Conservation (phyloP, 352 stramenopile species). For the Globisporangium cylindrosporum region DNA sequence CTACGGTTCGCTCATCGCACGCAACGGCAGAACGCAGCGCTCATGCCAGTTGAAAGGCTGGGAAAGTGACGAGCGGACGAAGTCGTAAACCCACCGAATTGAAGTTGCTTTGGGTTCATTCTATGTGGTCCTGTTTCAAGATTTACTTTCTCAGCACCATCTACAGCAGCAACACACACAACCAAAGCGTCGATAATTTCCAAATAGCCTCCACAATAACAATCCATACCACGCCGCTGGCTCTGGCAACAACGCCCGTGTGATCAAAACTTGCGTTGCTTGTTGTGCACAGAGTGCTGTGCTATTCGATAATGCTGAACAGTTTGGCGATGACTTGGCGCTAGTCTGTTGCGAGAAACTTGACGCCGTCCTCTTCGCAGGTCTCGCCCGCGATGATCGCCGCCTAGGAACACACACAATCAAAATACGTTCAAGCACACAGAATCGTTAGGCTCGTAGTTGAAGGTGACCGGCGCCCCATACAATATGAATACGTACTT, state of each 20-base stretch:
- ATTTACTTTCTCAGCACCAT: neutral
- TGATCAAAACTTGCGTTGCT: neutral
- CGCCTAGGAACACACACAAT: slow-evolving; percentile 27
- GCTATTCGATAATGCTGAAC: neutral
- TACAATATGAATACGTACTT: slow-evolving; percentile 26
- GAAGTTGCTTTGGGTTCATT: neutral
- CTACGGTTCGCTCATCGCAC: neutral
- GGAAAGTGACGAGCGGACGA: no score
- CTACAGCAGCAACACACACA: neutral
- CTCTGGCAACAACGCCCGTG: no score
- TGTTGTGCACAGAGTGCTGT: no score
- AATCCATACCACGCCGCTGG: neutral
- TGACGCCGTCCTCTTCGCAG: slow-evolving; percentile 83
- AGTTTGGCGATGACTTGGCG: neutral
- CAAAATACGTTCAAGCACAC: neutral
- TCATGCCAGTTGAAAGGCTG: neutral
- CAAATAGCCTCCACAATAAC: neutral
- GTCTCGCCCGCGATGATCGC: slow-evolving; percentile 79
- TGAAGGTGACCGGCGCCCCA: neutral
- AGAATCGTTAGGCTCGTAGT: neutral
- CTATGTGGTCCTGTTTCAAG: neutral
- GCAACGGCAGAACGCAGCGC: neutral
- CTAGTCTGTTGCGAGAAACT: slow-evolving; percentile 75
- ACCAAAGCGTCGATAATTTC: neutral
- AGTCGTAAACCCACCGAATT: neutral